Evolutionary conservation across 2,329 filamentous ascomycete species (phyloP).

Genomic region (Scytalidium lignicola): DNA sequence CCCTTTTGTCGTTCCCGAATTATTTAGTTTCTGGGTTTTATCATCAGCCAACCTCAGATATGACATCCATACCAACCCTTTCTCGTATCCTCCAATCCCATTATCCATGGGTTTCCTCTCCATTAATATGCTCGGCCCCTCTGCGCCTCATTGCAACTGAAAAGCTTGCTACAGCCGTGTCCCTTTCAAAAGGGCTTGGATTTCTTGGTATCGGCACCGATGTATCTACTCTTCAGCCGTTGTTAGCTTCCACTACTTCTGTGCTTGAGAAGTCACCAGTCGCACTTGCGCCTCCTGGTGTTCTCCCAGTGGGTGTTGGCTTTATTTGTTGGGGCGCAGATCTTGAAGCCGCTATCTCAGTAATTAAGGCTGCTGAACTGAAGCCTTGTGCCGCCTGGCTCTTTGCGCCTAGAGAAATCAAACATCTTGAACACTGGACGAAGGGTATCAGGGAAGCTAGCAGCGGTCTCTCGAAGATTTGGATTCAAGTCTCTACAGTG

Average conservation of each 20-base stretch:
- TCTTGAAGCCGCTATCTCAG: constrained; percentile 25
- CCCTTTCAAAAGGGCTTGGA: constrained; percentile 46
- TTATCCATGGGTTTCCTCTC: constrained; percentile 55
- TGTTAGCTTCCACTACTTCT: constrained; percentile 23
- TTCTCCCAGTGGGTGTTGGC: constrained; percentile 42
- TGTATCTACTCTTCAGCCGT: constrained; percentile 10
- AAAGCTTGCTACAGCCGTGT: constrained; percentile 55
- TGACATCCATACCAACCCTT: background rate
- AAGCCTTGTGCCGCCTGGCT: constrained; percentile 40
- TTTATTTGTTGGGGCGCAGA: constrained; percentile 41
- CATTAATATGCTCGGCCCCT: constrained; percentile 58
- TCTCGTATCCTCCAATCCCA: constrained; percentile 5
- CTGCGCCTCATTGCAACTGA: constrained; percentile 61
- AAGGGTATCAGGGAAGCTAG: constrained; percentile 19
- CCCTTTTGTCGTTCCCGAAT: too few relatives aligned
- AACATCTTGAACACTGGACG: constrained; percentile 26
- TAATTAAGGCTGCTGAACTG: constrained; percentile 24
- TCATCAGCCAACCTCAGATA: background rate
- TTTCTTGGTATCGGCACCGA: constrained; percentile 38
- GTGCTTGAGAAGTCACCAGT: constrained; percentile 8
- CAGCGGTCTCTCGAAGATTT: constrained; percentile 23
- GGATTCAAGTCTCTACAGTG: constrained; percentile 31
- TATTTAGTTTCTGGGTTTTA: background rate
- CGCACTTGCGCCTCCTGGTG: constrained; percentile 3
- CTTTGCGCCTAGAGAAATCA: constrained; percentile 33